These are phyloP conservation scores for Ascobolus immersus DNA, from an alignment of 495 filamentous ascomycete species.

Conservation along the genomic window DNA sequence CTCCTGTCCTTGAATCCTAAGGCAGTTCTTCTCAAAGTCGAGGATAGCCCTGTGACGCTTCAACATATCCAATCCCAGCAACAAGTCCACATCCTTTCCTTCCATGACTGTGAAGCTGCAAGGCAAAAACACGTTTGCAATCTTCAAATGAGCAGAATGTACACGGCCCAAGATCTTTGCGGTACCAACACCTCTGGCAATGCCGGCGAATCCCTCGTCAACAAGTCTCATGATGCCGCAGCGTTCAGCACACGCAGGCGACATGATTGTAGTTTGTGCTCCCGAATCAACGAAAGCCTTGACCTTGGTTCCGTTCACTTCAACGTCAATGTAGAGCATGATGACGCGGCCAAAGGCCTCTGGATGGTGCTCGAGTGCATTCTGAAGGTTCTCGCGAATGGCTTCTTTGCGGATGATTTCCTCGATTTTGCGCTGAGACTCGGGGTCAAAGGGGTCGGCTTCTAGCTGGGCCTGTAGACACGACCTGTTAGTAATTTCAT, in stretches of 20 bases:
- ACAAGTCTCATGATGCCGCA: slow-evolving; percentile 97
- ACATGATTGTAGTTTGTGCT: slow-evolving; percentile 97
- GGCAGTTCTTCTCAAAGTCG: slow-evolving; percentile 51
- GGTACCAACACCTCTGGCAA: slow-evolving; percentile 79
- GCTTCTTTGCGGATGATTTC: slow-evolving; percentile 87
- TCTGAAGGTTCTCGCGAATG: slow-evolving; percentile 81
- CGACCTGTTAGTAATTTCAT: neutral
- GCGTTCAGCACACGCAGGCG: slow-evolving; percentile 60
- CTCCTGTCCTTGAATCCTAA: slow-evolving; percentile 67
- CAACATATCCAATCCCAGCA: slow-evolving; percentile 87
- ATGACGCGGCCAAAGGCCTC: slow-evolving; percentile 86
- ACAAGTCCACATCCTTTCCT: slow-evolving; percentile 85
- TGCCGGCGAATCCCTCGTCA: slow-evolving; percentile 69
- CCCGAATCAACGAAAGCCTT: slow-evolving; percentile 97
- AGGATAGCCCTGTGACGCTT: slow-evolving; percentile 82
- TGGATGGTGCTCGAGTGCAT: slow-evolving; percentile 84
- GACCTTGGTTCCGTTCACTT: slow-evolving; percentile 73
- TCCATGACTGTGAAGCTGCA: slow-evolving; percentile 99
- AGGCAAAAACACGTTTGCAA: slow-evolving; percentile 63
- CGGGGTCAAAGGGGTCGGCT: slow-evolving; percentile 72
- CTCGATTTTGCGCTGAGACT: slow-evolving; percentile 77
- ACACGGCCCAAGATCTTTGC: slow-evolving; percentile 86
- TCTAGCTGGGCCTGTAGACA: slow-evolving; percentile 30
- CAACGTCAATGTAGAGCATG: slow-evolving; percentile 88
- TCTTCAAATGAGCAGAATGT: slow-evolving; percentile 77